These are phyloP conservation scores for Suhomyces kilbournensis DNA, from an alignment of 805 yeast genomes.

Conservation along the genomic window DNA sequence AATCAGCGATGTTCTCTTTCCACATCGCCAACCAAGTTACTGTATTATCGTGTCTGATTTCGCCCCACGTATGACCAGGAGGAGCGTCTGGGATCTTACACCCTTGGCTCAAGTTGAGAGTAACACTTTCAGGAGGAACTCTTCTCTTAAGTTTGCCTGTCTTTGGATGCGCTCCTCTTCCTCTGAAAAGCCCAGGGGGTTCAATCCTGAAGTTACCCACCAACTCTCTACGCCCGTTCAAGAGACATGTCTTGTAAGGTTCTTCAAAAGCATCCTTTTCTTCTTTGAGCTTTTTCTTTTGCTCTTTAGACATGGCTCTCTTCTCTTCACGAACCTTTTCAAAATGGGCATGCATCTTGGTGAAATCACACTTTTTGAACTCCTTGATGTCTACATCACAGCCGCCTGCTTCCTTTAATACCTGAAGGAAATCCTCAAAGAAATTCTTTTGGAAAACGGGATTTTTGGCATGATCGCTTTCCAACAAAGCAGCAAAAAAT, in stretches of 20 bases:
- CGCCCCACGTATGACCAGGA: constrained; percentile 87
- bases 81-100: constrained; percentile 81
- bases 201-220: constrained; percentile 93
- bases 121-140: constrained; percentile 85
- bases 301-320: constrained; percentile 65
- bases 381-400: constrained; percentile 43
- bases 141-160: constrained; percentile 89
- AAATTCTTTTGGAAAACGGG: constrained; percentile 85
- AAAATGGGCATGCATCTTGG: constrained; percentile 67
- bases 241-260: constrained; percentile 70
- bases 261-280: constrained; percentile 79
- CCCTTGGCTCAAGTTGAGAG: constrained; percentile 73
- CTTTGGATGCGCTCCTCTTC: constrained; percentile 96
- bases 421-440: constrained; percentile 71
- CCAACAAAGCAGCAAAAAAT: constrained; percentile 83
- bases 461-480: constrained; percentile 84
- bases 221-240: constrained; percentile 86
- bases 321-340: constrained; percentile 70
- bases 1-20: constrained; percentile 86
- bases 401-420: constrained; percentile 70
- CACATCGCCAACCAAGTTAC: constrained; percentile 97
- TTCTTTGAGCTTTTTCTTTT: constrained; percentile 66
- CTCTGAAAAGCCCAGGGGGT: constrained; percentile 95
- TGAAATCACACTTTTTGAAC: constrained; percentile 75
- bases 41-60: constrained; percentile 78